phyloP scores from a whole-genome alignment of 805 yeast species.

The Dipodascopsis tothii region DNA sequence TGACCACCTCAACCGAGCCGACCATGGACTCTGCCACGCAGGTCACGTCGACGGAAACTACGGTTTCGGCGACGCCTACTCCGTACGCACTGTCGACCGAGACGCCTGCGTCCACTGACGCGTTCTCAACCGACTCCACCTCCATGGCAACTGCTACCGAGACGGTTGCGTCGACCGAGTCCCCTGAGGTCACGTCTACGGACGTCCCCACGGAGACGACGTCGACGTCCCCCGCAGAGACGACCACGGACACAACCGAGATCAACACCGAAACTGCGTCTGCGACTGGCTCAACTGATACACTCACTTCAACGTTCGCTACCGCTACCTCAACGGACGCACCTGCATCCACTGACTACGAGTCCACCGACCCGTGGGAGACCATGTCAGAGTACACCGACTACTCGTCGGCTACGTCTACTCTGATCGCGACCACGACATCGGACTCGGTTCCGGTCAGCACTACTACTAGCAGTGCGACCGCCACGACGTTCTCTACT shows the following conservation, averaged over 20 bases:
- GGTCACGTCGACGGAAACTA: not conserved
- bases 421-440: too few species aligned
- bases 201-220: constrained; percentile 2
- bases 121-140: not conserved
- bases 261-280: not conserved
- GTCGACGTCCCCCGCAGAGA: not conserved
- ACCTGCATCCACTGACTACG: not conserved
- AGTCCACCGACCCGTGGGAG: constrained; percentile 1
- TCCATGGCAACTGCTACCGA: constrained; percentile 1
- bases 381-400: too few species aligned
- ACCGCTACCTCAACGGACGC: not conserved
- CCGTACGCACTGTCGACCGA: not conserved
- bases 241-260: not conserved
- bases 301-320: not conserved
- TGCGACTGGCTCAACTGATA: not conserved
- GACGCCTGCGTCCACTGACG: not conserved
- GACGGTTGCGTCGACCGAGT: not conserved
- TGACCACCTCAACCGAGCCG: not conserved
- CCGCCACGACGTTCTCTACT: too few species aligned
- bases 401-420: too few species aligned
- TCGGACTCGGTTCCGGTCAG: too few species aligned
- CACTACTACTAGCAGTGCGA: too few species aligned
- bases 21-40: not conserved
- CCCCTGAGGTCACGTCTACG: constrained; percentile 1
- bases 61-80: not conserved